Evolutionary conservation across 139 green algal species (phyloP).

Genomic region (Haematococcus sp.): DNA sequence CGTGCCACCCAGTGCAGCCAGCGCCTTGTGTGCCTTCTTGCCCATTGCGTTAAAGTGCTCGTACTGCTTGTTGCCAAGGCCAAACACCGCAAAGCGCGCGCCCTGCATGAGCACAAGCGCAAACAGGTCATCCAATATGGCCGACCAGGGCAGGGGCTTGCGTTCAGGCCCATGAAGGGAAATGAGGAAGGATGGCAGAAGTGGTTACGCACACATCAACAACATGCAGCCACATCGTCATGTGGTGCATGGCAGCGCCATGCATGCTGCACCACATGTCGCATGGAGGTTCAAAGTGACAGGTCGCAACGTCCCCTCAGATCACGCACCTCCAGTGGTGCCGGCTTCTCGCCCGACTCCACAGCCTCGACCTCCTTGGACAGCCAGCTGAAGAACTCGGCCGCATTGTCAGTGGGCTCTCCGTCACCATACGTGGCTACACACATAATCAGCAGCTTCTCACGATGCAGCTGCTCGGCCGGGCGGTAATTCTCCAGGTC

Average conservation of each 20-base stretch:
- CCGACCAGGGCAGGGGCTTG: too few relatives aligned
- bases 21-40: conserved; percentile 66
- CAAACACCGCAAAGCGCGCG: conserved; percentile 86
- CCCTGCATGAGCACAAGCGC: conserved; percentile 30
- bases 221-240: too few relatives aligned
- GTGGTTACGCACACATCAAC: too few relatives aligned
- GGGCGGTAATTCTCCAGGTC: conserved; percentile 72
- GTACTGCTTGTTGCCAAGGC: conserved; percentile 96
- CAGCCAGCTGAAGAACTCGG: conserved; percentile 85
- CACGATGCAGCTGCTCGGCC: conserved; percentile 49
- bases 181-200: too few relatives aligned
- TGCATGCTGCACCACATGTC: too few relatives aligned
- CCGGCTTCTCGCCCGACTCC: conserved; percentile 38
- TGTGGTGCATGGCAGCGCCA: too few relatives aligned
- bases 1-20: conserved; percentile 58
- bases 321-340: conserved; percentile 52
- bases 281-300: too few relatives aligned
- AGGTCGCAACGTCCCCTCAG: too few relatives aligned
- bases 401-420: conserved; percentile 91
- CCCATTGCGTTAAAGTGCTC: conserved; percentile 95
- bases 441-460: conserved; percentile 77
- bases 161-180: too few relatives aligned
- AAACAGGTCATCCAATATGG: too few relatives aligned
- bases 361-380: conserved; percentile 50
- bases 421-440: conserved; percentile 97